Base-by-base conservation (phyloP, 2,329 filamentous ascomycete species). In the Monosporascus sp. region DNA sequence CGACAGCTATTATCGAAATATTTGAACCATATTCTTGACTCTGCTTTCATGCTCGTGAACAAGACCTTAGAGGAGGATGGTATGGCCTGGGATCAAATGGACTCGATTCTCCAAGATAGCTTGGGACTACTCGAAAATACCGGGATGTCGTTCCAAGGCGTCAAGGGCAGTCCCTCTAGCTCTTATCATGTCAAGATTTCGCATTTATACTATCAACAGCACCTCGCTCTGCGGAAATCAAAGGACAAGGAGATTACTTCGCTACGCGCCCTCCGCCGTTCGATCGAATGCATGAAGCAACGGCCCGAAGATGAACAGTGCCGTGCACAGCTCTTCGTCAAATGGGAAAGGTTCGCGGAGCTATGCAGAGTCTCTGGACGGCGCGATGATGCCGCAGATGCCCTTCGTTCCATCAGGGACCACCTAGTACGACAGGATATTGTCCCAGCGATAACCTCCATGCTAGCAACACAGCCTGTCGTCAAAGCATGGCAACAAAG, bases 121-220 rank as follows among this genome's bases (percentile, higher is more conserved):
- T 62, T 78, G 7, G 68, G 70, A 6, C 70, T 87, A 15, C 67
- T 86, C 9, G 78, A 82, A 37, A 72, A 75, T 49, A 70, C 84
- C 45, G 75, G 76, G 71, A 78, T 50, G 53, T 63, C n/a, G 64
- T 60, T 49, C 53, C 62, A 6, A 11, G 55, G 49, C 18, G 54
- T 63, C 18, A 63, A 65, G 20, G 57, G 52, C 18, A 69, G 70
- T 25, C 59, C 68, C 7, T 58, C 68, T 20, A 60, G 65, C n/a
- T 73, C 72, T 2, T 82, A 84, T 58, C 75, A 81, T 52, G 78
- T 87, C 56, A 88, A 85, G 60, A 80, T 90, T 25, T 90, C 87
- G 0, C 85, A 87, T 60, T 75, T 88, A 3, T 89, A 89, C 64
- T 90, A 85, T 65, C 74, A 82, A n/a, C 75, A 81, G 47, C 83